Percentiles rank a stretch among this genome's conserved stretches.
phyloP scores from a whole-genome alignment of 1,284 basidiomycete species.

The Entoloma clypeatum region DNA sequence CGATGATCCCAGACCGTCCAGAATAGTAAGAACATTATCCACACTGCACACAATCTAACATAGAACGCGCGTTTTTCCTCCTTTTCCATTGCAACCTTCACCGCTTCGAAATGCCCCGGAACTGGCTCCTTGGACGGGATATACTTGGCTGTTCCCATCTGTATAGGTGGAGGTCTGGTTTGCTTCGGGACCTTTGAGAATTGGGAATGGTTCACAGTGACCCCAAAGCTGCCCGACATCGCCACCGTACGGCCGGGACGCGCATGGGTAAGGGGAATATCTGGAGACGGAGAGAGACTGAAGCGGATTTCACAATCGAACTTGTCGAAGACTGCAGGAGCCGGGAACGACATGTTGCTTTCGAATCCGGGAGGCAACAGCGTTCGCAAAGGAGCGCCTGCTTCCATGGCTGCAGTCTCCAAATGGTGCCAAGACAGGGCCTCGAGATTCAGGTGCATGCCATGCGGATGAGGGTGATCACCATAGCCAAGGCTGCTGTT shows the following conservation, averaged over 20 bases:
- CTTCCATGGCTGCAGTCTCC: constrained; percentile 58
- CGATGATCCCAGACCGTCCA: constrained; percentile 35
- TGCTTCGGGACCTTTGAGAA: constrained; percentile 12
- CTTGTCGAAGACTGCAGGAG: not conserved
- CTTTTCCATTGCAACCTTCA: constrained; percentile 27
- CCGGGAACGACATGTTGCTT: too few relatives aligned
- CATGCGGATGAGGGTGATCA: constrained; percentile 30
- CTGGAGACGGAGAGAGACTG: constrained; percentile 1
- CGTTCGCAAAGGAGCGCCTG: constrained; percentile 52
- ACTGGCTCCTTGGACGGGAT: constrained; percentile 11
- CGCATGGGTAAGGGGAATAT: constrained; percentile 33
- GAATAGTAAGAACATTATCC: constrained; percentile 38
- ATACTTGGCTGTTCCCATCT: not conserved
- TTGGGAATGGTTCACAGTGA: constrained; percentile 32
- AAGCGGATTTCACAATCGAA: not conserved
- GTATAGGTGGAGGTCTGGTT: constrained; percentile 5
- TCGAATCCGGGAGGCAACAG: constrained; percentile 42
- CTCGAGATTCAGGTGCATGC: constrained; percentile 57
- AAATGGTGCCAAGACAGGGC: constrained; percentile 49
- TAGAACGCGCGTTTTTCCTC: constrained; percentile 39
- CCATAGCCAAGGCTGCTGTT: constrained; percentile 18
- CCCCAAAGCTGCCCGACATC: constrained; percentile 45
- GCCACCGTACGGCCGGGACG: constrained; percentile 50
- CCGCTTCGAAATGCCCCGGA: constrained; percentile 25
- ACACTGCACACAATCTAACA: constrained; percentile 35